Conservation (phyloP, 2,329 filamentous ascomycete genomes). For the Calonectria pseudoreteaudii region DNA sequence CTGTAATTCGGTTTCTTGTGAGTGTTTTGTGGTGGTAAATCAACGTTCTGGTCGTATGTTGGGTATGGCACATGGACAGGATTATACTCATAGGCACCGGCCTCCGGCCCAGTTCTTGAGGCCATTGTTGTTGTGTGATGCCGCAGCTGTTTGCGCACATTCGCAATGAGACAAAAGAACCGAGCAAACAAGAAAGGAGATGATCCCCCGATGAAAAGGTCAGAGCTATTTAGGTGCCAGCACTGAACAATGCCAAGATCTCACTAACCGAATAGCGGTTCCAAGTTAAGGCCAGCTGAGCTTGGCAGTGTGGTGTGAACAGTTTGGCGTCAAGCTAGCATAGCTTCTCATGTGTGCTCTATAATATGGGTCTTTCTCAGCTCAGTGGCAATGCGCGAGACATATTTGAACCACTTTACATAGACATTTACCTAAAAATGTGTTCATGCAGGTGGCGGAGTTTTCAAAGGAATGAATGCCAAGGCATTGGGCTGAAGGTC, state of each 20-base stretch:
- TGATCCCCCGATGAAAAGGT: background rate
- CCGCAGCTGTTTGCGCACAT: background rate
- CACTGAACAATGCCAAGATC: background rate
- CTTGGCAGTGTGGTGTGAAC: background rate
- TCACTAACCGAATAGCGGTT: background rate
- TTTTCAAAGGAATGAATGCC: background rate
- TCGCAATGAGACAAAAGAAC: background rate
- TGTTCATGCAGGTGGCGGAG: background rate
- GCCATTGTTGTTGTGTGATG: background rate
- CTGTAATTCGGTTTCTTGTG: conserved; percentile 32
- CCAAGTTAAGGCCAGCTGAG: background rate
- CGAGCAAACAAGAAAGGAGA: background rate
- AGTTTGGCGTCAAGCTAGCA: background rate
- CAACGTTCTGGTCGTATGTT: background rate
- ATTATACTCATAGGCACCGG: background rate
- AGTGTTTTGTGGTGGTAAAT: background rate
- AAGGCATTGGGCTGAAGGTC: background rate
- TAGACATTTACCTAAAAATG: background rate
- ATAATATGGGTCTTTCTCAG: background rate
- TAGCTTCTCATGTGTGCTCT: background rate
- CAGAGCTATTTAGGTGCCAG: too few species aligned
- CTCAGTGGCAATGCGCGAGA: background rate
- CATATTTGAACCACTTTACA: background rate
- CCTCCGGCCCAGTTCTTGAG: background rate
- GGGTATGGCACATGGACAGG: background rate